A percentile compares a stretch with the other conserved stretches of the same genome.
Evolutionary conservation across 1,284 basidiomycete genomes (phyloP).

Genomic region (Leccinum holopus): DNA sequence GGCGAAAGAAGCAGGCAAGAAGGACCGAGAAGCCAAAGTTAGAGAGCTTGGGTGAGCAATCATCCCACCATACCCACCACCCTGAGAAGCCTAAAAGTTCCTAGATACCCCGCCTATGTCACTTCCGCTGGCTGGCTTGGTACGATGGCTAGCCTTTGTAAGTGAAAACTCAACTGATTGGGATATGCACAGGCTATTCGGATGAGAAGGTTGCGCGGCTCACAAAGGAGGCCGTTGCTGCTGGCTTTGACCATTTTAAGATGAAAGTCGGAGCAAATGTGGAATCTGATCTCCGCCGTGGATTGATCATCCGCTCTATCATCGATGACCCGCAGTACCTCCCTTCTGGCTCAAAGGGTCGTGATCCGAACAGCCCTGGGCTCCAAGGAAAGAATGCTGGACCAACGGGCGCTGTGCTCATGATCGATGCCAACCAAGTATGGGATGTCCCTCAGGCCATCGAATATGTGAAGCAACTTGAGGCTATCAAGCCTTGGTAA

Average conservation of each 20-base stretch:
- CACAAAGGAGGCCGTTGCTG: constrained; percentile 80
- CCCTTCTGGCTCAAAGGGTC: constrained; percentile 51
- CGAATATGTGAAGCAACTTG: constrained; percentile 83
- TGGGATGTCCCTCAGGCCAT: constrained; percentile 95
- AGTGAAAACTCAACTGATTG: constrained; percentile 4
- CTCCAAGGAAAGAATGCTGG: constrained; percentile 89
- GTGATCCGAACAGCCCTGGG: constrained; percentile 65
- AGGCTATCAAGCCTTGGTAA: constrained; percentile 87
- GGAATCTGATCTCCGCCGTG: constrained; percentile 82
- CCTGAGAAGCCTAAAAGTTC: background rate
- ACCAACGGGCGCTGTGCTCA: constrained; percentile 88
- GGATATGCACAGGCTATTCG: constrained; percentile 51
- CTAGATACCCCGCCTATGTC: constrained; percentile 91
- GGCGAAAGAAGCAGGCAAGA: constrained; percentile 74
- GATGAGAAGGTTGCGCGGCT: constrained; percentile 90
- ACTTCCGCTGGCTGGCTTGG: constrained; percentile 93
- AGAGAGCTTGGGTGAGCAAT: constrained; percentile 53
- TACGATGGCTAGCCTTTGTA: constrained; percentile 18
- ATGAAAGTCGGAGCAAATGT: constrained; percentile 93
- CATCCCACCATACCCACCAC: background rate
- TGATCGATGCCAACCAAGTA: constrained; percentile 97
- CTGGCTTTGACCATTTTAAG: constrained; percentile 95
- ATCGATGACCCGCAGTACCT: constrained; percentile 87
- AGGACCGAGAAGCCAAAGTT: constrained; percentile 74
- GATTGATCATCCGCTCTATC: constrained; percentile 85